A percentile compares a stretch with the other conserved stretches of the same genome.
These are phyloP conservation scores for Zygosaccharomyces lentus DNA, from an alignment of 805 yeast species.

Conservation along the genomic window DNA sequence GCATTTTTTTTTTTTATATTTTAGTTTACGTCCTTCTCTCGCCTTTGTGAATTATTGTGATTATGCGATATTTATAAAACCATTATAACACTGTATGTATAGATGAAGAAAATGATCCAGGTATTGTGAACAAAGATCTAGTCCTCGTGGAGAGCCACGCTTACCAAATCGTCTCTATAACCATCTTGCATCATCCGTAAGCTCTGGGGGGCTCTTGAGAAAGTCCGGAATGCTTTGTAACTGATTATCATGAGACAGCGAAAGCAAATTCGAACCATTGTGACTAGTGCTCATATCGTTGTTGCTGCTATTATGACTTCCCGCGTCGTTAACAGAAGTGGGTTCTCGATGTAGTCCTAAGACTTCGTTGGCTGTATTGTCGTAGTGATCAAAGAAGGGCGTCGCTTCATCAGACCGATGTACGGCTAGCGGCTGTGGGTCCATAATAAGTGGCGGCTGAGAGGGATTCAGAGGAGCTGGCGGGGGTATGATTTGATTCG, in stretches of 20 bases:
- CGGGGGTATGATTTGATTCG: slow-evolving; percentile 30
- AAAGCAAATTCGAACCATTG: slow-evolving; percentile 10
- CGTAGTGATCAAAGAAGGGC: slow-evolving; percentile 12
- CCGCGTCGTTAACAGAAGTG: slow-evolving; percentile 10
- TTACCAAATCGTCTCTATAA: slow-evolving; percentile 5
- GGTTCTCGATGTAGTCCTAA: slow-evolving; percentile 9
- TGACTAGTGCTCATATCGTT: slow-evolving; percentile 11
- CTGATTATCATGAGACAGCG: slow-evolving; percentile 14
- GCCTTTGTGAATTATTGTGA: background rate
- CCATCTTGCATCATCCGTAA: slow-evolving; percentile 19
- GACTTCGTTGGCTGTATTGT: slow-evolving; percentile 11
- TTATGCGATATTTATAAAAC: slow-evolving; percentile 5
- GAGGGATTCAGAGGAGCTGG: slow-evolving; percentile 8
- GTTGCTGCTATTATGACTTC: slow-evolving; percentile 4
- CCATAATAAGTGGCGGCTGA: slow-evolving; percentile 9
- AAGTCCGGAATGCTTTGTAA: slow-evolving; percentile 27
- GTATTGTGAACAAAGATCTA: background rate
- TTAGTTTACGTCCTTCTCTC: background rate
- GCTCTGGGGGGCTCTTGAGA: slow-evolving; percentile 19
- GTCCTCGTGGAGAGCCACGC: background rate
- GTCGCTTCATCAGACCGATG: slow-evolving; percentile 10
- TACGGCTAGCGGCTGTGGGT: slow-evolving; percentile 11
- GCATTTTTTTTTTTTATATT: background rate
- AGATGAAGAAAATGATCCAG: background rate
- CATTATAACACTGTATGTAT: slow-evolving; percentile 2